These are phyloP conservation scores for Cryptosporidium felis DNA, from an alignment of 169 alveolate species.

Conservation along the genomic window DNA sequence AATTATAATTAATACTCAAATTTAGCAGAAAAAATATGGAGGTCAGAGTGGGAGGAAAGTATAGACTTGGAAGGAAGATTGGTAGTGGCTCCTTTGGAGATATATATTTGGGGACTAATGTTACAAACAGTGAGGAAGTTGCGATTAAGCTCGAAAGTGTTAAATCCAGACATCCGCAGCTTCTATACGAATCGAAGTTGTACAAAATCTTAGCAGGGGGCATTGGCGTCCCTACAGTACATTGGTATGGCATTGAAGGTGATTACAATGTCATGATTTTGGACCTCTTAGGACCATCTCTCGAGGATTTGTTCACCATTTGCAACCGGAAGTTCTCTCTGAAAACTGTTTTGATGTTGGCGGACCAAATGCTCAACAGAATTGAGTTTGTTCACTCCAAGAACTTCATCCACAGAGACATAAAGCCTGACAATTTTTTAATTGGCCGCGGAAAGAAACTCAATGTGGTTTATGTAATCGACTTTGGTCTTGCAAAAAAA, in stretches of 20 bases:
- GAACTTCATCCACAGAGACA: slow-evolving; percentile 96
- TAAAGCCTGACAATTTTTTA: slow-evolving; percentile 96
- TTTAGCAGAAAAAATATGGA: slow-evolving; percentile 82
- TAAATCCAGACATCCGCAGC: slow-evolving; percentile 94
- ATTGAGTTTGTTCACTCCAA: slow-evolving; percentile 94
- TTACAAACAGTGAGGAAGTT: slow-evolving; percentile 94
- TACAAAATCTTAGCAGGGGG: slow-evolving; percentile 95
- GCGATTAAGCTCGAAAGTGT: slow-evolving; percentile 93
- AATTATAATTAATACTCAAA: background rate
- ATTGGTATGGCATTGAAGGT: slow-evolving; percentile 98
- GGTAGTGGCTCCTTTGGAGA: slow-evolving; percentile 99
- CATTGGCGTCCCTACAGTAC: slow-evolving; percentile 94
- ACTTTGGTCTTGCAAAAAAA: slow-evolving; percentile 96
- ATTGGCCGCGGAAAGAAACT: slow-evolving; percentile 91
- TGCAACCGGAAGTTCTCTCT: slow-evolving; percentile 94
- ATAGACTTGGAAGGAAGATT: slow-evolving; percentile 95
- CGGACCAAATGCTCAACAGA: slow-evolving; percentile 94
- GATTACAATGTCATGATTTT: slow-evolving; percentile 96
- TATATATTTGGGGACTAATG: slow-evolving; percentile 93
- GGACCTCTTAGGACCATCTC: slow-evolving; percentile 96
- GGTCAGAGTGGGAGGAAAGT: slow-evolving; percentile 95
- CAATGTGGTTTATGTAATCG: slow-evolving; percentile 90
- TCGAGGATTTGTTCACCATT: slow-evolving; percentile 94
- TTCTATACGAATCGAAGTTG: slow-evolving; percentile 95
- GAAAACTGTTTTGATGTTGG: slow-evolving; percentile 93